These are phyloP conservation scores for Turritis glabra DNA, from an alignment of 345 rosid species.

Conservation along the genomic window DNA sequence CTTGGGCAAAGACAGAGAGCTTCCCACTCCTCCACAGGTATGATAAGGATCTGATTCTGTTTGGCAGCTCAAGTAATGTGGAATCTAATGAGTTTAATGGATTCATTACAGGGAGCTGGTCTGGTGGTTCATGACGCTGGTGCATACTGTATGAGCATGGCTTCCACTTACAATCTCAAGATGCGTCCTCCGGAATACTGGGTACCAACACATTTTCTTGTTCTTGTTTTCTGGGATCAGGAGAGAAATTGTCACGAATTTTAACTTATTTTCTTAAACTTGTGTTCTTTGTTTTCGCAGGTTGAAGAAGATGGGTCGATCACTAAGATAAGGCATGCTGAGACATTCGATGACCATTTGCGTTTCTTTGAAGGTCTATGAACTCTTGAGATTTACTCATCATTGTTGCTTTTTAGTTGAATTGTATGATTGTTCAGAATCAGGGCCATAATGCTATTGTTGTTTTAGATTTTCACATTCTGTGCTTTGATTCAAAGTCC, in stretches of 20 bases:
- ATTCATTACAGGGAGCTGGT: conserved; percentile 71
- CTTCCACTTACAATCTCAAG: conserved; percentile 97
- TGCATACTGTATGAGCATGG: conserved; percentile 99
- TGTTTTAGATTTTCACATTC: not conserved
- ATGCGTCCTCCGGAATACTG: conserved; percentile 99
- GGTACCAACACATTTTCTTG: conserved; percentile 49
- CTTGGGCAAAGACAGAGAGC: conserved; percentile 94
- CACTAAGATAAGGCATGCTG: conserved; percentile 77
- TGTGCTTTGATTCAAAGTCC: not conserved
- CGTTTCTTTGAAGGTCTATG: conserved; percentile 75
- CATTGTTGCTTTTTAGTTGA: no score
- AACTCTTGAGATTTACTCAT: conserved; percentile 26
- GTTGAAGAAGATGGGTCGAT: conserved; percentile 86
- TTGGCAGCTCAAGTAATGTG: not conserved
- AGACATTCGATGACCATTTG: conserved; percentile 83
- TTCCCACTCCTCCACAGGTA: conserved; percentile 86
- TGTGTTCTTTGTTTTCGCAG: conserved; percentile 36
- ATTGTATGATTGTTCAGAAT: conserved; percentile 8
- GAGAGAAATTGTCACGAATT: not conserved
- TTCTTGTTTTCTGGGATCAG: not conserved
- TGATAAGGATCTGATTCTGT: not conserved
- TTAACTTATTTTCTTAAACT: not conserved
- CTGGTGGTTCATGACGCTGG: conserved; percentile 98
- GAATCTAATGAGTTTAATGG: conserved; percentile 29
- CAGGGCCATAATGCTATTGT: conserved; percentile 6